Evolutionary conservation across 2,329 filamentous ascomycete species (phyloP).

Genomic region (Ceratocystis alfenasii): DNA sequence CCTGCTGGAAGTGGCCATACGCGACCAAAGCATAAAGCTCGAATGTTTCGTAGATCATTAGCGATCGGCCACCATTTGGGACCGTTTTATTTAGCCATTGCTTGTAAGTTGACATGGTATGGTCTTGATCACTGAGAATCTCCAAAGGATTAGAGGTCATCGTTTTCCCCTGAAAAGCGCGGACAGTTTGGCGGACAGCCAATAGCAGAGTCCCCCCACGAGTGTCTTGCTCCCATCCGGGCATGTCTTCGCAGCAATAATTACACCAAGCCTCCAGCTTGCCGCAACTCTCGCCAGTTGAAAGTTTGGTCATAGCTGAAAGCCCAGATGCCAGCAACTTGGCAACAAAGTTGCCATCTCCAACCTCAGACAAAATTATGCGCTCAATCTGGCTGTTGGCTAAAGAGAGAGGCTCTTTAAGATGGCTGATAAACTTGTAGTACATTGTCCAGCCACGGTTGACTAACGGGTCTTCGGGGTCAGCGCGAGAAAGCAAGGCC

Average conservation of each 20-base stretch:
- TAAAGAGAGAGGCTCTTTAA: slow-evolving; percentile 49
- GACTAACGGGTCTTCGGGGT: slow-evolving; percentile 45
- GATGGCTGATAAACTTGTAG: slow-evolving; percentile 57
- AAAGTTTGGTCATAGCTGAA: slow-evolving; percentile 54
- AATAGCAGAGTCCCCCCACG: slow-evolving; percentile 60
- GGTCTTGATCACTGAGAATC: slow-evolving; percentile 57
- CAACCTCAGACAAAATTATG: slow-evolving; percentile 52
- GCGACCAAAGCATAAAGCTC: slow-evolving; percentile 52
- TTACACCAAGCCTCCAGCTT: slow-evolving; percentile 61
- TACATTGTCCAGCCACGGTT: slow-evolving; percentile 59
- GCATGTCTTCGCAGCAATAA: slow-evolving; percentile 61
- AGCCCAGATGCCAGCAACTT: slow-evolving; percentile 61
- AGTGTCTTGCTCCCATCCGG: slow-evolving; percentile 58
- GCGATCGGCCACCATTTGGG: slow-evolving; percentile 50
- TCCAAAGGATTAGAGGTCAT: slow-evolving; percentile 36
- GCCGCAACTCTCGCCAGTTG: slow-evolving; percentile 53
- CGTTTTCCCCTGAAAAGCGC: slow-evolving; percentile 67
- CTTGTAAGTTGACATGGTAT: slow-evolving; percentile 48
- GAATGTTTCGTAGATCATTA: slow-evolving; percentile 56
- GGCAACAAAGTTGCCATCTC: slow-evolving; percentile 58
- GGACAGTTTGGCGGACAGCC: slow-evolving; percentile 51
- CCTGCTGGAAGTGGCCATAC: slow-evolving; percentile 50
- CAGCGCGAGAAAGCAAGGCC: slow-evolving; percentile 51
- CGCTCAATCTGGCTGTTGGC: slow-evolving; percentile 50
- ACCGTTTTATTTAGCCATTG: slow-evolving; percentile 43